Evolutionary conservation across 768 basidiomycete genomes (phyloP).

Genomic region (Boletus pseudopeckii): DNA sequence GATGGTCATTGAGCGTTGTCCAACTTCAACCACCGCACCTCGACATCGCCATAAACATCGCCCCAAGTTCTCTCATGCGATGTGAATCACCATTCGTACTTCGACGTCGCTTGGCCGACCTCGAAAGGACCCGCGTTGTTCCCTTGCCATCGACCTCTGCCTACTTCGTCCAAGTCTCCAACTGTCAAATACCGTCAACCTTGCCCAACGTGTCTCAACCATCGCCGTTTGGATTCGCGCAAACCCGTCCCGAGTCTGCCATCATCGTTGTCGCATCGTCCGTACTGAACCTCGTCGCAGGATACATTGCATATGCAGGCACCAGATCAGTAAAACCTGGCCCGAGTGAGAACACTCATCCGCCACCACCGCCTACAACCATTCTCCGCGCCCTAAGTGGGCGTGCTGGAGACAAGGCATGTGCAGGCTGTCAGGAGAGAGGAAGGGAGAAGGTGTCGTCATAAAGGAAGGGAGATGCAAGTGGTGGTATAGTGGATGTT

Average conservation of each 20-base stretch:
- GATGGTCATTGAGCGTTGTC: background rate
- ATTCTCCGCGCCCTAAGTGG: slow-evolving; percentile 14
- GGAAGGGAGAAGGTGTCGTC: background rate
- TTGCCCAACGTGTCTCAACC: background rate
- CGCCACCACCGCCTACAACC: slow-evolving; percentile 8
- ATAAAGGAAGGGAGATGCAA: background rate
- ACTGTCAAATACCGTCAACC: background rate
- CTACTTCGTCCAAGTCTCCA: background rate
- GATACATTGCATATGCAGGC: background rate
- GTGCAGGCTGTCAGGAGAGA: slow-evolving; percentile 3
- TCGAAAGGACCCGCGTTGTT: background rate
- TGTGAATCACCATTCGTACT: background rate
- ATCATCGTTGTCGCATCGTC: background rate
- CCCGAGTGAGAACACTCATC: background rate
- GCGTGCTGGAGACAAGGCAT: slow-evolving; percentile 14
- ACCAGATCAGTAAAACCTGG: background rate
- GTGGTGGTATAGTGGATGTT: background rate
- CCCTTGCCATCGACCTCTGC: background rate
- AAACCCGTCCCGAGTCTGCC: background rate
- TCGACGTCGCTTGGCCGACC: background rate
- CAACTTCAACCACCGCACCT: background rate
- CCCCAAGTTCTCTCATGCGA: too few species aligned
- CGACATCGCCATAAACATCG: background rate
- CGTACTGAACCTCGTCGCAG: background rate
- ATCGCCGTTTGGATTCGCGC: background rate